Evolutionary conservation across 2,329 filamentous ascomycete species (phyloP), one percentile per base, ranked within the genome.

Genomic region (Drechslerella coelobrocha): DNA sequence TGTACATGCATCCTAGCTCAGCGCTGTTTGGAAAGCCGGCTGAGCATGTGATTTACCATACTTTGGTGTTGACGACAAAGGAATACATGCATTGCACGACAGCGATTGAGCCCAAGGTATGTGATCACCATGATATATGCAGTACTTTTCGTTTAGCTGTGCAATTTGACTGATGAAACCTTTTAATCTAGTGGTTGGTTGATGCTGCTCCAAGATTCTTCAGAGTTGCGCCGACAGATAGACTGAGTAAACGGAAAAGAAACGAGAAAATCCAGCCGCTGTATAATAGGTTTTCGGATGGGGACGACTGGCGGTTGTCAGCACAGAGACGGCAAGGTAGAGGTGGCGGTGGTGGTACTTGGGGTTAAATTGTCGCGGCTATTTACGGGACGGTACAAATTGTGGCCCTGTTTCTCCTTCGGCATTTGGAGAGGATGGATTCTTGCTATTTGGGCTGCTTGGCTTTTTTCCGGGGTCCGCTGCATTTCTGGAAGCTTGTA

Each of bases 191-290:
- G 79, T 88, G 86, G 86, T 84, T 99, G 21, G 92, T 97, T 0
- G 92, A 97, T 76, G 93, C 92, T 10, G 94, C 95, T n/a, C 94
- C 95, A 8, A 97, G 92, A 0, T 99, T 97, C 82, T 99, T 97
- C 86, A 96, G 96, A 84, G 91, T 97, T 2, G 93, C 94, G 17
- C 88, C 90, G 0, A 93, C 89, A 34, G 91, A 97, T 78, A 84
- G 86, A 61, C 80, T 99, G 76, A 93, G 89, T 73, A 97, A 96
- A 84, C 83, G 94, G 77, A 94, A 95, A 85, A 89, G 91, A 83
- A 91, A 91, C 0, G 94, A 99, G 83, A 84, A 93, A 62, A 97
- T 99, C 61, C 91, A 96, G 82, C 94, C 94, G 45, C 80, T 99
- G 80, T 92, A 97, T 78, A 97, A 97, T 78, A 89, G 92, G 78